Evolutionary conservation across 345 rosid genomes (phyloP).

Genomic region (Fremontodendron californicum): DNA sequence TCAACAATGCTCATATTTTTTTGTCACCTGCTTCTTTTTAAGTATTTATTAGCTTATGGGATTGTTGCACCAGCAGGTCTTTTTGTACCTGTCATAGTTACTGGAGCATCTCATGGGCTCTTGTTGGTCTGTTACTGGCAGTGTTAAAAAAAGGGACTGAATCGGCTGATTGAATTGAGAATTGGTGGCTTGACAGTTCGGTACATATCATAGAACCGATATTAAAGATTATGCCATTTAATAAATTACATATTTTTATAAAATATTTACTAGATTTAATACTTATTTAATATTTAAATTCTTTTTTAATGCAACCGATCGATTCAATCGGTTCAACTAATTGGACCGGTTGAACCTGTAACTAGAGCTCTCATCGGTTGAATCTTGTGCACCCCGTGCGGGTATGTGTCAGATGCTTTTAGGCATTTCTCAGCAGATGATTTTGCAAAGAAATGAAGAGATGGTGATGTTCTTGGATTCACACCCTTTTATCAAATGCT

Average conservation of each 20-base stretch:
- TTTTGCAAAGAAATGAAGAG: conserved; percentile 79
- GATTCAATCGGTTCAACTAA: no score
- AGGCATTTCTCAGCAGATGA: conserved; percentile 49
- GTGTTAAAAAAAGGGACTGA: no score
- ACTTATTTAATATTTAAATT: no score
- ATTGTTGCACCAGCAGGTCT: conserved; percentile 83
- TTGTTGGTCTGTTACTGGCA: conserved; percentile 74
- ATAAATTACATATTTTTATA: no score
- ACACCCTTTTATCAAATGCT: conserved; percentile 79
- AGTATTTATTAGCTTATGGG: conserved; percentile 79
- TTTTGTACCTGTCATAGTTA: conserved; percentile 81
- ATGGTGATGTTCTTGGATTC: conserved; percentile 82
- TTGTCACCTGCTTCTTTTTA: conserved; percentile 63
- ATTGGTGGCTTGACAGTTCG: conserved; percentile 79
- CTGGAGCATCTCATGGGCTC: conserved; percentile 85
- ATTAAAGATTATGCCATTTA: no score
- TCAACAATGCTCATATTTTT: conserved; percentile 59
- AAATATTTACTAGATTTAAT: no score
- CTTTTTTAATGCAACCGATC: no score
- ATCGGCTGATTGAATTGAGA: no score
- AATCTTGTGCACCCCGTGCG: conserved; percentile 46
- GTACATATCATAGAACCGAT: no score
- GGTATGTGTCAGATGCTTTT: conserved; percentile 31
- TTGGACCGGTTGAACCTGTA: no score
- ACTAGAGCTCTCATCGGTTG: no score